A percentile compares a stretch with the other conserved stretches of the same genome.
Evolutionary conservation across 805 yeast species (phyloP).

Genomic region (Lipomyces orientalis): DNA sequence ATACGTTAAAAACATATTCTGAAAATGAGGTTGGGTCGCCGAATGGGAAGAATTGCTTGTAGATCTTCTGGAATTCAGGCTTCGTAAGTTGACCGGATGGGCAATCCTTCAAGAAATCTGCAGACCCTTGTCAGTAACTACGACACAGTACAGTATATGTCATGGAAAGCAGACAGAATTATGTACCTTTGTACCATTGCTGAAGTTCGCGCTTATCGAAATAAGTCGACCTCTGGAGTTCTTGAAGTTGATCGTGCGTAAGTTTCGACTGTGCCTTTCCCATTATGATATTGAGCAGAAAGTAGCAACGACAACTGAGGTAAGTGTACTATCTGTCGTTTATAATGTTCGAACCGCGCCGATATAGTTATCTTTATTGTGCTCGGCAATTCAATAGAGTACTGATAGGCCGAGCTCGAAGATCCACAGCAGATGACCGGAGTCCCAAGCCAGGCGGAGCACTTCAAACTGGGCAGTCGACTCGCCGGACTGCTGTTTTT

Average conservation of each 20-base stretch:
- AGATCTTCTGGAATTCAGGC: constrained; percentile 87
- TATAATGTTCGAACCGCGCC: not conserved
- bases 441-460: not conserved
- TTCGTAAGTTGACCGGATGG: constrained; percentile 86
- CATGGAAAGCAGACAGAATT: not conserved
- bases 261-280: constrained; percentile 94
- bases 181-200: constrained; percentile 90
- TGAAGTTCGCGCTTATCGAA: constrained; percentile 93
- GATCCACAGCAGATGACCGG: not conserved
- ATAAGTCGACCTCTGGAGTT: constrained; percentile 82
- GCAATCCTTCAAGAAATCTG: constrained; percentile 84
- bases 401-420: not conserved
- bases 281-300: constrained; percentile 54
- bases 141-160: not conserved
- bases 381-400: not conserved
- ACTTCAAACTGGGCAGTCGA: not conserved
- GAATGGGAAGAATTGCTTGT: constrained; percentile 96
- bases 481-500: not conserved
- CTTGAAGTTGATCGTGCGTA: constrained; percentile 85
- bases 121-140: not conserved
- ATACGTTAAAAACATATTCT: constrained; percentile 82
- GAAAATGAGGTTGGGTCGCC: constrained; percentile 96
- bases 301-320: not conserved
- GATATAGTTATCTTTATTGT: not conserved
- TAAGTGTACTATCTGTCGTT: not conserved